Base-by-base conservation (phyloP, 192 early-diverging fungal genomes). In the Coemansia sp. region DNA sequence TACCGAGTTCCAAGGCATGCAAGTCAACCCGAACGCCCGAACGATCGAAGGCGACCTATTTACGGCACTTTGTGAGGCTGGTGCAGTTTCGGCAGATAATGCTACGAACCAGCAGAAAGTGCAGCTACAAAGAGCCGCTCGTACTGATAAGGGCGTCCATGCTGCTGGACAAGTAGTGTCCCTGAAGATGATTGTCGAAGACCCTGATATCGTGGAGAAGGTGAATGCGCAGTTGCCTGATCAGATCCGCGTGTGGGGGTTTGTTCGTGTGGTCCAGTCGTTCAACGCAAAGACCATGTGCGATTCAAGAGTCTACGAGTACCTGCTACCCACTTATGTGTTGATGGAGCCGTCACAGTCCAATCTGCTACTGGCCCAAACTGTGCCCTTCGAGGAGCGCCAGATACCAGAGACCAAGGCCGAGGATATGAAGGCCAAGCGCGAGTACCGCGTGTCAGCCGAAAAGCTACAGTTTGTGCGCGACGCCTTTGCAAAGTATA, bases 81-180 rank as follows among this genome's bases (percentile, higher is more conserved):
- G 92, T 23, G 94, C 92, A 0, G 88, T 99, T 14, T 96, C 95
- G 0, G 85, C 85, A 40, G 94, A 93, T 19, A 99, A 99, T 65
- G 87, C 93, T 1, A 87, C 88, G 30, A 92, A 94, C 70, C 92
- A 88, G 63, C 87, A 87, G 67, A 93, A 93, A 78, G 87, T 95
- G 62, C 81, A 89, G 58, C 89, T 98, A 67, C 89, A 89, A 86
- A 85, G 98, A 63, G 90, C 95, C 9, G 98, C 98, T 10, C 87
- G 98, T 37, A 99, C 98, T 1, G 98, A 99, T 73, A 98, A 98
- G 77, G 98, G 98, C 32, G 98, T 99, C 5, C 97, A 98, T 73
- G 96, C 98, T 21, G 94, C 93, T 37, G 97, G 97, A 13, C 96
- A 99, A 61, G 91, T 99, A 3, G 88, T 95, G 10, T 95, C 95